A percentile compares a stretch with the other conserved stretches of the same genome.
Conservation (phyloP, 2,329 filamentous ascomycete species). For the Septoria petroselini region DNA sequence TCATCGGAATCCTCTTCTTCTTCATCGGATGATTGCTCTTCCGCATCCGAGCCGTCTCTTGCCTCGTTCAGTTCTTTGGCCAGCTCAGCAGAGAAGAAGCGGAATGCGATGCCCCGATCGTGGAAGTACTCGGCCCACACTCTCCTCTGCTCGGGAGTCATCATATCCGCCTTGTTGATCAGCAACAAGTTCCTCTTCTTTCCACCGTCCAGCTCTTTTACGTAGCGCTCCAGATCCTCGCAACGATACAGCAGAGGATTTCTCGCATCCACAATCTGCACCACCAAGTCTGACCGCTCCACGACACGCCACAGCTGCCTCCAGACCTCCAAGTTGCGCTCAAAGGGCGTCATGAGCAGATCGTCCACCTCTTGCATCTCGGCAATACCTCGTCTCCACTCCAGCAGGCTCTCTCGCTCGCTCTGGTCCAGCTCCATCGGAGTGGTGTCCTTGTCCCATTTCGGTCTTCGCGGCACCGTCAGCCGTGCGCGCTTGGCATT, state of each 20-base stretch:
- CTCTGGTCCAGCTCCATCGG: constrained; percentile 72
- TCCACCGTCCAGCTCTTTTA: constrained; percentile 77
- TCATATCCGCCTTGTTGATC: constrained; percentile 99
- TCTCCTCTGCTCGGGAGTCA: constrained; percentile 78
- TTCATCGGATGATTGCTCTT: constrained; percentile 35
- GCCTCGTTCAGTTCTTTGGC: constrained; percentile 86
- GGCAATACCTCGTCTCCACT: constrained; percentile 86
- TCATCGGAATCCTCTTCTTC: constrained; percentile 37
- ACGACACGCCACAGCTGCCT: constrained; percentile 97
- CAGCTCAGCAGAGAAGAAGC: constrained; percentile 91
- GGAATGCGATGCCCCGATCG: constrained; percentile 77
- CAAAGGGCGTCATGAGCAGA: constrained; percentile 94
- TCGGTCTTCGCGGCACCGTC: constrained; percentile 83
- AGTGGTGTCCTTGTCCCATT: constrained; percentile 85
- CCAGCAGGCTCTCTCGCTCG: constrained; percentile 76
- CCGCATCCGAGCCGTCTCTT: constrained; percentile 63
- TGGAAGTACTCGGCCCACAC: constrained; percentile 86
- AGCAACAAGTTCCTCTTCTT: constrained; percentile 82
- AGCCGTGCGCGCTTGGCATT: constrained; percentile 72
- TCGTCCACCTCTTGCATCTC: constrained; percentile 93
- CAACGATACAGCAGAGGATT: constrained; percentile 93
- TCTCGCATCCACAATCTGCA: constrained; percentile 96
- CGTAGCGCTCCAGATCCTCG: constrained; percentile 88
- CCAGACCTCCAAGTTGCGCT: constrained; percentile 97
- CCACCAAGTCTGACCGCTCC: constrained; percentile 88